phyloP scores from a whole-genome alignment of 495 filamentous ascomycete genomes.

The Cercophora newfieldiana region DNA sequence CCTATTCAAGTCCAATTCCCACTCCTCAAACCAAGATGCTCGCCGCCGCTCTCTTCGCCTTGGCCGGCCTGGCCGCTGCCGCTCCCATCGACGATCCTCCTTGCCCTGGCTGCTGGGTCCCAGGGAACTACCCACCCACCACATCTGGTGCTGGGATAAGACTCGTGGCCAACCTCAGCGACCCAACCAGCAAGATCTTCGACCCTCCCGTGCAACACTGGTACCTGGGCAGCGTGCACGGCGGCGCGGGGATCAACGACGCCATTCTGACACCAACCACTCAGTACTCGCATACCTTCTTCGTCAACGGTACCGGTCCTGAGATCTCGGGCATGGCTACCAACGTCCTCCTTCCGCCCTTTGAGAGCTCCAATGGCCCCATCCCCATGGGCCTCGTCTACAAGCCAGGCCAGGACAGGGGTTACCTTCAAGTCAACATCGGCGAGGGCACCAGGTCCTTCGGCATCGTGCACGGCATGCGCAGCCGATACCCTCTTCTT shows the following conservation, averaged over 20 bases:
- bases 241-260: not conserved
- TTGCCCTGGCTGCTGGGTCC: not conserved
- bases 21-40: not conserved
- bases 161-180: not conserved
- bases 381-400: not conserved
- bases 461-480: not conserved
- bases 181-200: not conserved
- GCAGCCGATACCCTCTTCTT: not conserved
- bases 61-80: not conserved
- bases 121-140: not conserved
- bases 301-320: not conserved
- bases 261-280: not conserved
- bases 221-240: not conserved
- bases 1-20: too few relatives aligned
- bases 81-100: not conserved
- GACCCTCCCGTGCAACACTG: not conserved
- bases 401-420: not conserved
- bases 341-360: not conserved
- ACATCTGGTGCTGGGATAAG: not conserved
- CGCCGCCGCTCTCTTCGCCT: not conserved
- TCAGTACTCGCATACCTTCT: not conserved
- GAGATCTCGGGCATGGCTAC: not conserved
- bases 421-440: not conserved
- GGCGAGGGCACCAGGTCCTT: not conserved
- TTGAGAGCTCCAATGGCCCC: not conserved